Base-by-base conservation (phyloP, 2,329 filamentous ascomycete genomes). In the Corniculantispora saksenae region DNA sequence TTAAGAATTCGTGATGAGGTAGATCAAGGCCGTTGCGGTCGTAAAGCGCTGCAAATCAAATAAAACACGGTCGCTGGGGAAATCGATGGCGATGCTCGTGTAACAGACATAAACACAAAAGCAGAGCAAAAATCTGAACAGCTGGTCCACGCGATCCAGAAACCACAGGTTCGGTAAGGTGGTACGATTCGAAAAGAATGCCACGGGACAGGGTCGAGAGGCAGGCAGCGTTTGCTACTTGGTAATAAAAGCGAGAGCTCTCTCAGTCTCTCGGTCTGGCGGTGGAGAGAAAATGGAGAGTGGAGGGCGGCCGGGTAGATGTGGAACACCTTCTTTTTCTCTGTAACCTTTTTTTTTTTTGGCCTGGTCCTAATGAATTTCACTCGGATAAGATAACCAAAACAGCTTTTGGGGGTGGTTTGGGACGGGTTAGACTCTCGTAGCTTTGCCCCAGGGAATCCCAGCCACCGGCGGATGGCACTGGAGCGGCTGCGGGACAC, bases 221-320 rank as follows among this genome's bases (percentile, higher is more conserved):
- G 60, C 53, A 40, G 53, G n/a, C n/a, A n/a, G 27, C 40, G 50
- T 63, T 64, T 53, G 61, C 61, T 59, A 12, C 27, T 60, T 54
- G 61, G 35, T 25, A 32, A n/a, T 25, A 38, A 27, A 38, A 35
- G 47, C 29, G 40, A 35, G 23, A 38, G 61, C 54, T 57, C 29
- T 51, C 61, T 25, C 17, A 10, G 48, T 25, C 51, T 55, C 29
- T 13, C 61, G 45, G 35, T 64, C 61, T 64, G 57, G 63, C 63
- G 63, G 63, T 65, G 57, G 63, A 61, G 57, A 50, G 57, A 19
- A 61, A 65, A 60, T 55, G 29, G 35, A 47, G 53, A 23, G 53
- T 58, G 56, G 57, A 65, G 40, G 43, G 57, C 50, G 57, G 57
- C 38, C 51, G 63, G 63, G 63, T 65, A 61, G 50, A 61, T 65